A percentile compares a stretch with the other conserved stretches of the same genome.
Conservation (phyloP, 306 rosid species). For the Luffa aegyptiaca region DNA sequence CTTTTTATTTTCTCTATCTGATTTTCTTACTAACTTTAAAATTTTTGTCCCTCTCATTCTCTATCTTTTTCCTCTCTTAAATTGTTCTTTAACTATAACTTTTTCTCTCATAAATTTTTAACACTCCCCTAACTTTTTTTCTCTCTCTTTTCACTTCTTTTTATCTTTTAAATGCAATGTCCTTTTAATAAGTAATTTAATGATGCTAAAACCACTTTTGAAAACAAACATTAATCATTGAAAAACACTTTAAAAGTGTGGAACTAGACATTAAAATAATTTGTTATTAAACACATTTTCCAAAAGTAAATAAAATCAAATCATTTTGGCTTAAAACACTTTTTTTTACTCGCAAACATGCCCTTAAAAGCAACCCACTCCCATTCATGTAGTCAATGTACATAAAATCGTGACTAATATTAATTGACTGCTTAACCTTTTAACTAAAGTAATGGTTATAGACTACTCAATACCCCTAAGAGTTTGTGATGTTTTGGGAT, state of each 20-base stretch:
- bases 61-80: too few species aligned
- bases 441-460: neutral
- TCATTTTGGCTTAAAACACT: neutral
- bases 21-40: too few species aligned
- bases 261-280: neutral
- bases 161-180: too few species aligned
- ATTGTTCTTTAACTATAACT: too few species aligned
- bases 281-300: neutral
- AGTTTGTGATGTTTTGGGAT: neutral
- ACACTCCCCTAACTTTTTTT: too few species aligned
- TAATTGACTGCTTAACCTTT: neutral
- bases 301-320: too few species aligned
- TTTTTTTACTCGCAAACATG: too few species aligned
- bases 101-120: too few species aligned
- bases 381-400: neutral
- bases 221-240: neutral
- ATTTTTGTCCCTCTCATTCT: too few species aligned
- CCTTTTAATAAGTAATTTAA: too few species aligned
- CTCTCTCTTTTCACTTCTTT: too few species aligned
- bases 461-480: neutral
- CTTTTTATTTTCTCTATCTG: too few species aligned
- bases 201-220: neutral
- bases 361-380: neutral
- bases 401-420: neutral
- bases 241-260: neutral